Conservation (phyloP, 768 basidiomycete genomes). For the Pleurotus tuoliensis region DNA sequence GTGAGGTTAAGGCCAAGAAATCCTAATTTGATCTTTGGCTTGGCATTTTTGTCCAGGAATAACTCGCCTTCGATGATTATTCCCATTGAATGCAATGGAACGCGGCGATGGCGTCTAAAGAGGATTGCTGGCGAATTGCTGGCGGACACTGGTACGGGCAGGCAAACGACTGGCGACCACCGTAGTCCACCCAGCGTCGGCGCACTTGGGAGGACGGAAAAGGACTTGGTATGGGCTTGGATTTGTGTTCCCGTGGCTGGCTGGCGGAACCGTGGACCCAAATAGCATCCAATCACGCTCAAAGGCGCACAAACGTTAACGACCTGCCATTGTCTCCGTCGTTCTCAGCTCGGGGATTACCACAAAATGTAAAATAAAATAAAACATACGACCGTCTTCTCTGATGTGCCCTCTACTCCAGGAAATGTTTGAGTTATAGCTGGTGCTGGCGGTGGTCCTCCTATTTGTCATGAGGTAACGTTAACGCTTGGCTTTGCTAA, state of each 20-base stretch:
- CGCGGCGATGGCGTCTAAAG: background rate
- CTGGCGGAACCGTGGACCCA: slow-evolving; percentile 20
- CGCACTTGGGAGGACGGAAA: background rate
- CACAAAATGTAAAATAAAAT: background rate
- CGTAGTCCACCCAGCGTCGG: background rate
- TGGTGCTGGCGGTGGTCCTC: too few species aligned
- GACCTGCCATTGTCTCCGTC: background rate
- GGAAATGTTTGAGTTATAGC: too few species aligned
- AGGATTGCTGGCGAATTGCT: background rate
- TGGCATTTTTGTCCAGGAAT: slow-evolving; percentile 5
- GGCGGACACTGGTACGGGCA: background rate
- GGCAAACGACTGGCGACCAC: too few species aligned
- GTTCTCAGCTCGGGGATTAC: background rate
- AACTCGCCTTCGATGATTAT: slow-evolving; percentile 1
- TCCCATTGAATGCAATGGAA: slow-evolving; percentile 5
- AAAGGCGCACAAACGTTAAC: slow-evolving; percentile 16
- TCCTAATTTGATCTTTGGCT: slow-evolving; percentile 8
- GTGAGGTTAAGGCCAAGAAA: slow-evolving; percentile 9
- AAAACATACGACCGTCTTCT: too few species aligned
- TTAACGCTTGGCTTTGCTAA: background rate
- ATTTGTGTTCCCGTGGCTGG: slow-evolving; percentile 8
- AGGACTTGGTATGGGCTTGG: slow-evolving; percentile 2
- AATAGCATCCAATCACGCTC: slow-evolving; percentile 30
- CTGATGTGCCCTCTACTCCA: too few species aligned
- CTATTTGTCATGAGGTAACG: background rate